Evolutionary conservation across 2,329 filamentous ascomycete genomes (phyloP), one percentile per base, ranked within the genome.

Genomic region (Aureobasidium lini): DNA sequence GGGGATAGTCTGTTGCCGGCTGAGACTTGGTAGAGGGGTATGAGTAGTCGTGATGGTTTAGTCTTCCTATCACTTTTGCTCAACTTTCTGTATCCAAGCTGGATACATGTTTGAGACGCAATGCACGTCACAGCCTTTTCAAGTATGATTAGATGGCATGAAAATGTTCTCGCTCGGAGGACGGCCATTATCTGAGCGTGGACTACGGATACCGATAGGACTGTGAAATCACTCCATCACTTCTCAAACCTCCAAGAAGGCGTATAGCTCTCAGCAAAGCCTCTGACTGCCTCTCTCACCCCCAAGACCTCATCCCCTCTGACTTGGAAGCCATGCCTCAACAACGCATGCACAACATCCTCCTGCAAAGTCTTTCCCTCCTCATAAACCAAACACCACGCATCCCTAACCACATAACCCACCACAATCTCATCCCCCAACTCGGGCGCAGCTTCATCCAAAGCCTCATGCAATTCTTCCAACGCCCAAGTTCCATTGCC

Each of bases 321-420:
- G 28, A 47, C 54, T 6, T 47, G 32, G 10, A 57, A 57, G 1
- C 54, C 54, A 39, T 57, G 54, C 32, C 54, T 57, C 9, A 23
- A 6, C 43, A 57, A 32, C 1, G 54, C 54, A 47, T 47, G 42
- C 43, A 47, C 54, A 4, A 57, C 32, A 57, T 57, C 54, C 44
- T 57, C 54, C 43, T 47, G 42, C 34, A 57, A 15, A 23, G 36
- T 57, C 15, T 40, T 57, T 4, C 54, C 54, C 43, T 57, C 54
- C 43, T 57, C 54, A n/a, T 57, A 57, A 7, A 57, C 54, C 34
- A 57, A 40, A 48, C 54, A 57, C 54, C 54, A 57, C 29, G 42
- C 42, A 48, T 57, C 54, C 10, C 43, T 47, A 8, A 9, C 54
- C 42, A 57, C 54, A 48, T 47, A 57, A 1, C 54, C 54, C 15